phyloP scores from a whole-genome alignment of 306 rosid genomes.

The Cucurbita moschata region DNA sequence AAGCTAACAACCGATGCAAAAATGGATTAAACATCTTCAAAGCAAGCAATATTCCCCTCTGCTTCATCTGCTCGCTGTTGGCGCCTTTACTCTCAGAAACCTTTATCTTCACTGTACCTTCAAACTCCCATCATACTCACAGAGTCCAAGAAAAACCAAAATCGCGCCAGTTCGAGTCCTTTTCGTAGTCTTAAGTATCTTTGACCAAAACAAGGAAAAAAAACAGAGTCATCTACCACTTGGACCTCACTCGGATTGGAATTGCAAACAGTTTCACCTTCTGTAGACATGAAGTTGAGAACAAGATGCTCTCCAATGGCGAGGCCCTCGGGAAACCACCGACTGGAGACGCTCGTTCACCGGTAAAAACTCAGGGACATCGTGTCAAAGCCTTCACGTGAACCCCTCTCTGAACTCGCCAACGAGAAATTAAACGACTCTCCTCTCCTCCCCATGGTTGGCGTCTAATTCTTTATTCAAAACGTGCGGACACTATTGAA shows the following conservation, averaged over 20 bases:
- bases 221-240: background rate
- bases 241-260: background rate
- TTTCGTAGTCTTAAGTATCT: background rate
- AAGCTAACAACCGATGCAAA: background rate
- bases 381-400: conserved; percentile 30
- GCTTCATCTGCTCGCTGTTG: background rate
- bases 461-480: background rate
- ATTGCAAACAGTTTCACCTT: background rate
- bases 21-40: background rate
- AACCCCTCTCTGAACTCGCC: conserved; percentile 22
- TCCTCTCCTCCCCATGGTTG: background rate
- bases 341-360: conserved; percentile 1
- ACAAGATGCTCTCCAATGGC: conserved; percentile 1
- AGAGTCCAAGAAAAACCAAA: background rate
- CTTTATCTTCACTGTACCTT: background rate
- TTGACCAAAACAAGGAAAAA: background rate
- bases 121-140: background rate
- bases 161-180: background rate
- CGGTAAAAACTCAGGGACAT: conserved; percentile 18
- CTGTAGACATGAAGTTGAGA: background rate
- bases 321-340: background rate
- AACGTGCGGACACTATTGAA: conserved; percentile 17
- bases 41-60: background rate
- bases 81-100: background rate
- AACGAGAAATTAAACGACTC: conserved; percentile 12